Base-by-base conservation (phyloP, 805 yeast genomes). In the Wickerhamiella spandovensis region DNA sequence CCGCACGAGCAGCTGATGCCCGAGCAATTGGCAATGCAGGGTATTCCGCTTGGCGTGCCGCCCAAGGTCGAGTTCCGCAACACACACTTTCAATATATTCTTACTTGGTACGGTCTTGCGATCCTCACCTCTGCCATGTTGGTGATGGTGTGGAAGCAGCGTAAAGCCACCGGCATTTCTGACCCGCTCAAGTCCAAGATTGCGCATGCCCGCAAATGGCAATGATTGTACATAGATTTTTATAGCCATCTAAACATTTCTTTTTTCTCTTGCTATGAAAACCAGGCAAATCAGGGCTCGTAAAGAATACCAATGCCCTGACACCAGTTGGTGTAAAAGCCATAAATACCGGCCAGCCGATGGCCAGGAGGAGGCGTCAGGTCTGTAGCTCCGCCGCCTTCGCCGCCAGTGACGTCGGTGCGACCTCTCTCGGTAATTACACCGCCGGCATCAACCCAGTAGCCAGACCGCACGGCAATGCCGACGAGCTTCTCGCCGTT, bases 41-140 rank as follows among this genome's bases (percentile, higher is more conserved):
- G 98, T 49, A 90, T 90, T 6, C 98, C 98, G 10, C 64, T 92
- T 10, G 98, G 95, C 1, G 79, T 82, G 49, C 67, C 72, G 8
- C 89, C 96, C n/a, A 78, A 78, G 58, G 77, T 90, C 32, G 89
- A 81, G 56, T 75, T 86, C 62, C 79, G 83, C 53, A 92, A 92
- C 64, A 87, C 88, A 62, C 98, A 92, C 63, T 67, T 89, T 64
- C 95, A 90, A 64, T 92, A 92, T 64, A 69, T 92, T 61, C 78
- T 87, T 20, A 92, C 98, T 0, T 92, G 98, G 98, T 90, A 85
- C 64, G 95, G 96, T 0, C 74, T 90, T 43, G 79, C 88, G 1
- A 59, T 84, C 41, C 76, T 85, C 38, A 82, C 95, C 37, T 59
- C 88, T 0, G 77, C 82, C 32, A 75, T 87, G 66, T 72, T 92